These are phyloP conservation scores for Sugiyamaella qingdaonensis DNA, from an alignment of 805 yeast genomes.

Conservation along the genomic window DNA sequence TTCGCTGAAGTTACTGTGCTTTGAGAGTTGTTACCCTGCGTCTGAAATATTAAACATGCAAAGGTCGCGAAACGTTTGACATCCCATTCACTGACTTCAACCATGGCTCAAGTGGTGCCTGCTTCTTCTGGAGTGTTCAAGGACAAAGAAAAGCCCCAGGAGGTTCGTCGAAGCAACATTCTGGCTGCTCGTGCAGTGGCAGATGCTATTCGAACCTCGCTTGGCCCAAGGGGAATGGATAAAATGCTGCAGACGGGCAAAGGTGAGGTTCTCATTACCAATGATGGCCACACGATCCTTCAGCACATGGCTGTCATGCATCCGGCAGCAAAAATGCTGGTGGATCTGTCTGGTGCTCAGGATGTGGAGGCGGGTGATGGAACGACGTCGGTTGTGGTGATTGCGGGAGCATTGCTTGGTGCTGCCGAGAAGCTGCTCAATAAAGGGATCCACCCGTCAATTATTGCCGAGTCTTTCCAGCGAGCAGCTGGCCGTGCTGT, in stretches of 20 bases:
- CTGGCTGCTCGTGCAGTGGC: slow-evolving; percentile 93
- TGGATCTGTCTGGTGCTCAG: slow-evolving; percentile 95
- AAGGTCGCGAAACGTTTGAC: not conserved
- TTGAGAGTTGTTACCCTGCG: not conserved
- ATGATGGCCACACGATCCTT: slow-evolving; percentile 96
- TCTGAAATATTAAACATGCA: not conserved
- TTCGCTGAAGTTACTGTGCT: too few species aligned
- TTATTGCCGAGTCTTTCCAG: slow-evolving; percentile 90
- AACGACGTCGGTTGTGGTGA: slow-evolving; percentile 93
- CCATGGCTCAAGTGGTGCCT: not conserved
- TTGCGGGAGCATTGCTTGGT: slow-evolving; percentile 89
- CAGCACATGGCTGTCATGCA: slow-evolving; percentile 98
- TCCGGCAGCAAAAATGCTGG: slow-evolving; percentile 98
- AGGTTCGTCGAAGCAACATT: slow-evolving; percentile 83
- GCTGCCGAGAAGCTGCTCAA: slow-evolving; percentile 90
- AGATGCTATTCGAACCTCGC: slow-evolving; percentile 89
- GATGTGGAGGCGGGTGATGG: slow-evolving; percentile 99
- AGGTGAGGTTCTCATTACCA: slow-evolving; percentile 91
- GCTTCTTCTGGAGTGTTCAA: slow-evolving; percentile 44
- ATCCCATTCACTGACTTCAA: not conserved
- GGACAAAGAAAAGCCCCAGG: slow-evolving; percentile 92
- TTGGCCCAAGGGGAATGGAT: slow-evolving; percentile 99
- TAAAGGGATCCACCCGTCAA: slow-evolving; percentile 90
- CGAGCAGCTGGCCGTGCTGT: slow-evolving; percentile 81
- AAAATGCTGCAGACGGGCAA: slow-evolving; percentile 89